A percentile compares a stretch with the other conserved stretches of the same genome.
These are phyloP conservation scores for Stylosanthes scabra DNA, from an alignment of 331 rosid species.

Conservation along the genomic window DNA sequence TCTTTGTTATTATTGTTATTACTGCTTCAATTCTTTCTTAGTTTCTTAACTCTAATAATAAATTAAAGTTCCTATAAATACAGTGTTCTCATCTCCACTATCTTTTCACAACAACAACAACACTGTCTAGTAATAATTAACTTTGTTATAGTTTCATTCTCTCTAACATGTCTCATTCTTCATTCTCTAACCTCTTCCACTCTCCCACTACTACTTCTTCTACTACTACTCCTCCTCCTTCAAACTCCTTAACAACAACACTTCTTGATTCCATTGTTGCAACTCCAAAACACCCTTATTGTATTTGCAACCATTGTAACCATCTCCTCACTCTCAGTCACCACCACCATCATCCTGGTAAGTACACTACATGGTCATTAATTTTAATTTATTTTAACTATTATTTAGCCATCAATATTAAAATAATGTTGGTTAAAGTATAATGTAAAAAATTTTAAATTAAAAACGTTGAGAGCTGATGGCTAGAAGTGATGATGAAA, in stretches of 20 bases:
- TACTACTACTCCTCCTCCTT: background rate
- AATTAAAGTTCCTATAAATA: conserved; percentile 44
- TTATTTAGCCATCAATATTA: too few species aligned
- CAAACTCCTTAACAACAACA: background rate
- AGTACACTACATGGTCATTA: too few species aligned
- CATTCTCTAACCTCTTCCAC: conserved; percentile 38
- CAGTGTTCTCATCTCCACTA: conserved; percentile 13
- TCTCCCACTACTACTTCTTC: conserved; percentile 27
- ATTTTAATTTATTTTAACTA: too few species aligned
- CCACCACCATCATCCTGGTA: conserved; percentile 37
- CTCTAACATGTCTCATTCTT: conserved; percentile 52
- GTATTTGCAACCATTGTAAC: conserved; percentile 47
- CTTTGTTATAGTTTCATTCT: background rate
- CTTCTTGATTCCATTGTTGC: conserved; percentile 38
- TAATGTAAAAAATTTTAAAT: too few species aligned
- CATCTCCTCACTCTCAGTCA: conserved; percentile 42
- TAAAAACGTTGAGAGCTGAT: too few species aligned
- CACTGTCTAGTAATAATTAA: conserved; percentile 1
- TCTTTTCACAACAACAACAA: conserved; percentile 37
- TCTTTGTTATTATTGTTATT: background rate
- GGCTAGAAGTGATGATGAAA: too few species aligned
- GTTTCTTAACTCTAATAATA: too few species aligned
- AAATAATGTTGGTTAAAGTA: too few species aligned
- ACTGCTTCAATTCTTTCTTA: conserved; percentile 11
- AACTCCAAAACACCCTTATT: conserved; percentile 46